A percentile compares a stretch with the other conserved stretches of the same genome.
Conservation (phyloP, 164 flowering plant species). For the Piper betle region DNA sequence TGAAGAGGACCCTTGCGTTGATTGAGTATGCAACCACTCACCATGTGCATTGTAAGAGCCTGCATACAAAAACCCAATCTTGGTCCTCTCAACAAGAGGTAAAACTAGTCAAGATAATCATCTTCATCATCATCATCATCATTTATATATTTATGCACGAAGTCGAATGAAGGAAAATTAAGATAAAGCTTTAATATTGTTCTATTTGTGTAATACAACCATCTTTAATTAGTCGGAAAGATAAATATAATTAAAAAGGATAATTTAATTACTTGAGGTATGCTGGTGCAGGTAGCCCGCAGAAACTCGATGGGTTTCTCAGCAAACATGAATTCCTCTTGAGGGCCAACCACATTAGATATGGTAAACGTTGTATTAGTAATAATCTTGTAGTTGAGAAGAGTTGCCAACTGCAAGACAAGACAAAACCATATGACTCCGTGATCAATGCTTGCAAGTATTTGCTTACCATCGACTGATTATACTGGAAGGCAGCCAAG, state of each 20-base stretch:
- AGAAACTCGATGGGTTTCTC: slow-evolving; percentile 48
- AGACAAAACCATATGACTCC: neutral
- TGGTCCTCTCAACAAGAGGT: too few relatives aligned
- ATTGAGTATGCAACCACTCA: slow-evolving; percentile 22
- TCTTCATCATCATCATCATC: neutral
- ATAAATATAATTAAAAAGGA: neutral
- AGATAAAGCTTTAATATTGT: too few relatives aligned
- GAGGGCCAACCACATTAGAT: slow-evolving; percentile 62
- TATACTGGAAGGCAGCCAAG: too few relatives aligned
- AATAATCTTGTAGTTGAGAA: slow-evolving; percentile 41
- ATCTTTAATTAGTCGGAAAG: too few relatives aligned
- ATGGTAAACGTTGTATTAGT: slow-evolving; percentile 67
- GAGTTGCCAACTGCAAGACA: slow-evolving; percentile 30
- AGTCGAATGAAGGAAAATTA: neutral
- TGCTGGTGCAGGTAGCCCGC: slow-evolving; percentile 27
- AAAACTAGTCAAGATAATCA: neutral
- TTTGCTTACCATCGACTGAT: too few relatives aligned
- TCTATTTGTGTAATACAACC: too few relatives aligned
- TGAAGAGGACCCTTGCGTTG: too few relatives aligned
- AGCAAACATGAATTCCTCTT: slow-evolving; percentile 43
- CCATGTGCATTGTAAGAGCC: slow-evolving; percentile 79
- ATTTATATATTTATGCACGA: neutral
- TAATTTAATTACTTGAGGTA: slow-evolving; percentile 46
- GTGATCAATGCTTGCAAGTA: too few relatives aligned
- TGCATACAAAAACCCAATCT: slow-evolving; percentile 9